Evolutionary conservation across 148 eudicot species (phyloP).

Genomic region (Salicornia ramosissima): DNA sequence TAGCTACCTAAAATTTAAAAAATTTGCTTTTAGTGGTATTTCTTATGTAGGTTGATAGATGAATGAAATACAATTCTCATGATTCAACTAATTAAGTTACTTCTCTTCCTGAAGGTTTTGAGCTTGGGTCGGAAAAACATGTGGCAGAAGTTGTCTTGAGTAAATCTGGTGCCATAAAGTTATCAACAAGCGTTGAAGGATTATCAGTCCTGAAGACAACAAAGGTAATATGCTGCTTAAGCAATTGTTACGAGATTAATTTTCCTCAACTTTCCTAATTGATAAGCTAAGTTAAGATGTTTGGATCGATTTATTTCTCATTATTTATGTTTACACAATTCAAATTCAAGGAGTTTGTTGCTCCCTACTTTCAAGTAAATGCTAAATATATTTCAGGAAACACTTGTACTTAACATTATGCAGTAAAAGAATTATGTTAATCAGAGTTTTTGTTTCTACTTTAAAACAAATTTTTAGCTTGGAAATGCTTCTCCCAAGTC

Average conservation of each 20-base stretch:
- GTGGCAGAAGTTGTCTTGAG: constrained; percentile 63
- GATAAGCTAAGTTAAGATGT: neutral
- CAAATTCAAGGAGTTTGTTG: too few relatives aligned
- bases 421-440: too few relatives aligned
- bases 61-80: neutral
- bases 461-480: too few relatives aligned
- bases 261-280: neutral
- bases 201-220: constrained; percentile 86
- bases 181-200: constrained; percentile 74
- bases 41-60: neutral
- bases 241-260: neutral
- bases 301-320: neutral
- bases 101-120: constrained; percentile 54
- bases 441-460: too few relatives aligned
- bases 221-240: constrained; percentile 38
- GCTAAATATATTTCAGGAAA: too few relatives aligned
- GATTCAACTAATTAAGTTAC: neutral
- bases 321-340: too few relatives aligned
- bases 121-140: constrained; percentile 95
- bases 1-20: too few relatives aligned
- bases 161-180: constrained; percentile 56
- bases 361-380: too few relatives aligned
- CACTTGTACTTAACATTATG: too few relatives aligned
- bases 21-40: too few relatives aligned
- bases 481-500: neutral